These are phyloP conservation scores for Flaveria sonorensis DNA, from an alignment of 129 eudicot species.

Conservation along the genomic window DNA sequence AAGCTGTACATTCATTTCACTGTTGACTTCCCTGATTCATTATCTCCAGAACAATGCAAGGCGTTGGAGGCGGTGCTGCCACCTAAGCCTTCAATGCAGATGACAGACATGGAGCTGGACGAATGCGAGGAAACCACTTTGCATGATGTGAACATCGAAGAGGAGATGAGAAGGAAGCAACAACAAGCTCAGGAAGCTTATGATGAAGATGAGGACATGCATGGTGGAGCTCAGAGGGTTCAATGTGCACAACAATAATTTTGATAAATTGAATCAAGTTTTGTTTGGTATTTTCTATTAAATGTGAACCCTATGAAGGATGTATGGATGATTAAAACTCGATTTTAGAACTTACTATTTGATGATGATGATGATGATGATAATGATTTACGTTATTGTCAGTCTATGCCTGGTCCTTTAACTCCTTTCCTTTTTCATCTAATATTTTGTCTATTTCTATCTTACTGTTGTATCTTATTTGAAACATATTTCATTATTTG, in stretches of 20 bases:
- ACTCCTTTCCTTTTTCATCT: too few relatives aligned
- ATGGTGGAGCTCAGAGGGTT: conserved; percentile 74
- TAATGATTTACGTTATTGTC: background rate
- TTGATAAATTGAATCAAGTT: background rate
- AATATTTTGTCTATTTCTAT: too few relatives aligned
- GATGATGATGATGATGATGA: background rate
- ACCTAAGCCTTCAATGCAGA: conserved; percentile 39
- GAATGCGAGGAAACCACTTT: conserved; percentile 78
- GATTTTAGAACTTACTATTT: too few relatives aligned
- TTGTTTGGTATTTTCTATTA: background rate
- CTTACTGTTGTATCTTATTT: too few relatives aligned
- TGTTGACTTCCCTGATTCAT: conserved; percentile 61
- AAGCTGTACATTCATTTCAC: conserved; percentile 68
- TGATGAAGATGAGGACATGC: conserved; percentile 53
- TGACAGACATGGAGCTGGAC: conserved; percentile 73
- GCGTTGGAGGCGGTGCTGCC: conserved; percentile 62
- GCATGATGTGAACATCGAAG: too few relatives aligned
- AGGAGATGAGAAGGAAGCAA: too few relatives aligned
- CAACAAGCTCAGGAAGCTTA: too few relatives aligned
- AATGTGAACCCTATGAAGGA: background rate
- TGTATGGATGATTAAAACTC: background rate
- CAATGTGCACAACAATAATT: conserved; percentile 75
- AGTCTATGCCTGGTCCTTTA: too few relatives aligned
- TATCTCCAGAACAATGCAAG: conserved; percentile 56
- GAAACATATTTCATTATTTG: too few relatives aligned